Base-by-base conservation (phyloP, 2,329 filamentous ascomycete species). In the Hypoxylon sp. region DNA sequence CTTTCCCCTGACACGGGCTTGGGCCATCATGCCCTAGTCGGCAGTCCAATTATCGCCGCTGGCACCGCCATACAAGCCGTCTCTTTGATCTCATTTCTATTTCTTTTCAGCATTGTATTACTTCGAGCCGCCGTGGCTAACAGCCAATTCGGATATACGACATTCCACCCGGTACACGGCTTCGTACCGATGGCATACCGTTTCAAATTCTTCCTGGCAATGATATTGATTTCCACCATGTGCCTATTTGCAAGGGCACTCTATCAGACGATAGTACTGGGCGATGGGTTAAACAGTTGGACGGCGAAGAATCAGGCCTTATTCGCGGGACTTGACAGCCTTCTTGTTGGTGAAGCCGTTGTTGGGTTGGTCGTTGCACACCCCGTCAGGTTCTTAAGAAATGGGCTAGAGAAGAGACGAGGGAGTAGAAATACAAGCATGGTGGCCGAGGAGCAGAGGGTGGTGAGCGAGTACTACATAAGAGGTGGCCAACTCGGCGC, bases 271-370 rank as follows among this genome's bases (percentile, higher is more conserved):
- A 72, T 76, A 27, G 63, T 76, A 6, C 65, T 76, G n/a, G 72
- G 62, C 17, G 65, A 66, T 21, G 76, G 76, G 0, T 57, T 78
- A n/a, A 66, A 71, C 1, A 74, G 76, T 6, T 57, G 62, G 19
- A 67, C 72, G 10, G 76, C 72, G 17, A 72, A 68, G 32, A 73
- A 71, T 47, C 74, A 77, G 37, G 67, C 72, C 17, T 54, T 77
- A 4, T 79, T 78, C 47, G 63, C 75, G 8, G 73, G 72, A 0
- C 69, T 78, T 5, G 77, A 79, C n/a, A 74, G 75, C 19, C 67
- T 77, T 21, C 70, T 77, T 37, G 72, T 78, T 7, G 74, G 73
- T 5, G 74, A 75, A 51, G 75, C 76, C 2, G 65, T 79, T 10
- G 62, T 76, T 15, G 73, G 72, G 8, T 62, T 79, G 11, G 72